Conservation (phyloP, 768 basidiomycete species). For the Amanita muscaria region DNA sequence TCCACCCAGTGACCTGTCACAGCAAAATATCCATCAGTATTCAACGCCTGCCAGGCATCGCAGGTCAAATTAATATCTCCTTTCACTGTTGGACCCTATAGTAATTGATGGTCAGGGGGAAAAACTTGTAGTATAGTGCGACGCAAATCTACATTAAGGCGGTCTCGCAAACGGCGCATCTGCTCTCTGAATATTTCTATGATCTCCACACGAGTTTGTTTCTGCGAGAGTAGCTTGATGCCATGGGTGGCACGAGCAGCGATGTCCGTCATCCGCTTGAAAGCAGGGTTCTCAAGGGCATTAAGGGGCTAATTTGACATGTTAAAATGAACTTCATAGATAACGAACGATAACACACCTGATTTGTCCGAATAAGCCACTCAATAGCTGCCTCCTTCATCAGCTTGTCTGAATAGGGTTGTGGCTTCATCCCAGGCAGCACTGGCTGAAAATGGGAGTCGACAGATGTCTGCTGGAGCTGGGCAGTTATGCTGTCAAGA, state of each 20-base stretch:
- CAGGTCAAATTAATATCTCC: neutral
- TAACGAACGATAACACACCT: constrained; percentile 18
- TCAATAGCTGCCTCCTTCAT: constrained; percentile 24
- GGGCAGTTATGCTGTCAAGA: too few relatives aligned
- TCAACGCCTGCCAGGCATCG: constrained; percentile 10
- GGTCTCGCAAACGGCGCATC: too few relatives aligned
- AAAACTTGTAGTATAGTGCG: too few relatives aligned
- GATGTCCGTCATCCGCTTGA: constrained; percentile 25
- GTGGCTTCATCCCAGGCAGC: constrained; percentile 8
- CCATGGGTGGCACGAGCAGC: constrained; percentile 27
- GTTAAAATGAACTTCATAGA: neutral
- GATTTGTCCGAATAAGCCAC: constrained; percentile 30
- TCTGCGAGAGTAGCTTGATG: constrained; percentile 25
- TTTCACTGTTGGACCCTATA: neutral
- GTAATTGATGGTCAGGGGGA: too few relatives aligned
- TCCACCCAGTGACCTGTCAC: constrained; percentile 33
- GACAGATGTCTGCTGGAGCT: too few relatives aligned
- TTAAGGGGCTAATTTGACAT: constrained; percentile 18
- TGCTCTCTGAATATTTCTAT: constrained; percentile 22
- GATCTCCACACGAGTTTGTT: constrained; percentile 20
- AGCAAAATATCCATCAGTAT: constrained; percentile 30
- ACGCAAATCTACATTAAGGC: too few relatives aligned
- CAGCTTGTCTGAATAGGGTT: constrained; percentile 21
- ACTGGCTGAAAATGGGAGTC: too few relatives aligned
- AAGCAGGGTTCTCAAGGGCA: constrained; percentile 23